Percentiles rank a stretch among this genome's conserved stretches.
These are phyloP conservation scores for Phytophthora fragariaefolia DNA, from an alignment of 352 stramenopile species.

Conservation along the genomic window DNA sequence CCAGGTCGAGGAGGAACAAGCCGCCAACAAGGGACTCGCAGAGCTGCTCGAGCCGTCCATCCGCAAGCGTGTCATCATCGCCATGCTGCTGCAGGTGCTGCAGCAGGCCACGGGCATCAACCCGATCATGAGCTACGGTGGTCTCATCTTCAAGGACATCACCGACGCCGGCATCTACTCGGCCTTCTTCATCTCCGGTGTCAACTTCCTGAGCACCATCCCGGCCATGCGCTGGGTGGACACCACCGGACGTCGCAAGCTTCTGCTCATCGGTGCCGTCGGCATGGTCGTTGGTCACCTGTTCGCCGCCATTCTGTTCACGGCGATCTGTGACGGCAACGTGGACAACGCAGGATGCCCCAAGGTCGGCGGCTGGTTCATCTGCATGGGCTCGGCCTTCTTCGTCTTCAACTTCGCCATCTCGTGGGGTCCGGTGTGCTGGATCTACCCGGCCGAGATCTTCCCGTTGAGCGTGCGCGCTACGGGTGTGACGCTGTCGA, in stretches of 20 bases:
- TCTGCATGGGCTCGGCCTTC: conserved; percentile 15
- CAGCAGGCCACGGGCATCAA: conserved; percentile 44
- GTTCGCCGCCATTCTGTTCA: conserved; percentile 38
- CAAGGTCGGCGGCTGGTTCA: conserved; percentile 17
- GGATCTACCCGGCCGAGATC: conserved; percentile 27
- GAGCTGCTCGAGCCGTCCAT: conserved; percentile 39
- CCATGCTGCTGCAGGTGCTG: conserved; percentile 35
- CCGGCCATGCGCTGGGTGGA: conserved; percentile 27
- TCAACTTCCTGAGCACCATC: conserved; percentile 26
- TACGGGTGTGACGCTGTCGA: conserved; percentile 53
- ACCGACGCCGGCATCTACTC: conserved; percentile 21
- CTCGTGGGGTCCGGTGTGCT: conserved; percentile 22
- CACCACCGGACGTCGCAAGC: conserved; percentile 18
- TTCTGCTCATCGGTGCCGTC: conserved; percentile 18
- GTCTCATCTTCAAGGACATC: conserved; percentile 25
- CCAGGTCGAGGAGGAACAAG: conserved; percentile 35
- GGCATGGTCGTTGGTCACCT: conserved; percentile 22
- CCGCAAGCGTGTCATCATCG: conserved; percentile 30
- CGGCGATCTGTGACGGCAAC: conserved; percentile 29
- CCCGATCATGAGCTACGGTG: conserved; percentile 36
- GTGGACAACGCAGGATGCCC: conserved; percentile 17
- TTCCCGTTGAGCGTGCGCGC: conserved; percentile 38
- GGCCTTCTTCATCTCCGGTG: conserved; percentile 20
- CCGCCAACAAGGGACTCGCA: conserved; percentile 23
- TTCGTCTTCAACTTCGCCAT: conserved; percentile 27